Evolutionary conservation across 306 rosid species (phyloP).

Genomic region (Lablab purpureus): DNA sequence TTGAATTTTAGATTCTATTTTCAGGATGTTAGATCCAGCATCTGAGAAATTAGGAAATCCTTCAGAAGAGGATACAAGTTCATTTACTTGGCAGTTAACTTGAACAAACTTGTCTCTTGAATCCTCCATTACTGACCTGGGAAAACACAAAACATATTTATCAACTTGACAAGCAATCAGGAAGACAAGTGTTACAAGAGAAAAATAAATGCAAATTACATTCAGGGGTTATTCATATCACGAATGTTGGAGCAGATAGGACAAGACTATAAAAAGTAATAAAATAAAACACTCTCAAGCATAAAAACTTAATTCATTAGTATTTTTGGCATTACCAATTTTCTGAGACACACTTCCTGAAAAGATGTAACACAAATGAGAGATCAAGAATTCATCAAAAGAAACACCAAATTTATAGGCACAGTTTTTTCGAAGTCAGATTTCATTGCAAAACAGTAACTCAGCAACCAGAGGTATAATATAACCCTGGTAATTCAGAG

Average conservation of each 20-base stretch:
- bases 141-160: constrained; percentile 38
- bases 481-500: not conserved
- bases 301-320: constrained; percentile 24
- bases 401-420: not conserved
- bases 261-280: constrained; percentile 6
- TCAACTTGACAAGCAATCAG: constrained; percentile 27
- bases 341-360: constrained; percentile 30
- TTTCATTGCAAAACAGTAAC: not conserved
- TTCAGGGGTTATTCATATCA: constrained; percentile 14
- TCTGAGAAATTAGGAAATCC: constrained; percentile 56
- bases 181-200: constrained; percentile 36
- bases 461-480: not conserved
- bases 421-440: not conserved
- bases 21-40: constrained; percentile 47
- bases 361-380: constrained; percentile 22
- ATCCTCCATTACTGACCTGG: constrained; percentile 65
- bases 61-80: constrained; percentile 54
- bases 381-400: constrained; percentile 31
- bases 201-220: constrained; percentile 27
- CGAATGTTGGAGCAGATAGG: constrained; percentile 23
- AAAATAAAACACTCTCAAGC: not conserved
- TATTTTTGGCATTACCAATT: constrained; percentile 6
- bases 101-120: constrained; percentile 44
- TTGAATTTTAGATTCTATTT: constrained; percentile 57
- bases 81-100: constrained; percentile 55